Evolutionary conservation across 345 rosid genomes (phyloP).

Genomic region (Microthlaspi erraticum): DNA sequence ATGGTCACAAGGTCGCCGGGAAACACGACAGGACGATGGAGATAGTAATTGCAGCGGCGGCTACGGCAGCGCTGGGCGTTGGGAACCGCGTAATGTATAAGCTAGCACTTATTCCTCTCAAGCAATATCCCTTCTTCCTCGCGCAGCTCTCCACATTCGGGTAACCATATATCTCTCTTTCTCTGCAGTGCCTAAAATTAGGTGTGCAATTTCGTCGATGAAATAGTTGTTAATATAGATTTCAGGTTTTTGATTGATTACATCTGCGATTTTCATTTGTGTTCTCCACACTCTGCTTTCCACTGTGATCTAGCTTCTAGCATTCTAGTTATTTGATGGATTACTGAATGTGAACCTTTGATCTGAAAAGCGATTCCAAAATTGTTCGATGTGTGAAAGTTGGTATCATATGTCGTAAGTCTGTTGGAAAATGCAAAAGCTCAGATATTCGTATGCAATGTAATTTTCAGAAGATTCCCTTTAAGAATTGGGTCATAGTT

Average conservation of each 20-base stretch:
- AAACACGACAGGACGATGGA: constrained; percentile 47
- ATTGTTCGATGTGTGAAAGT: constrained; percentile 8
- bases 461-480: constrained; percentile 28
- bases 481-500: constrained; percentile 33
- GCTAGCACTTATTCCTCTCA: constrained; percentile 86
- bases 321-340: background rate
- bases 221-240: background rate
- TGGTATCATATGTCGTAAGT: background rate
- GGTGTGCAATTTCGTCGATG: background rate
- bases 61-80: constrained; percentile 77
- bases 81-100: constrained; percentile 90
- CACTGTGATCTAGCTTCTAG: background rate
- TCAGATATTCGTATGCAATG: constrained; percentile 14
- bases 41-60: constrained; percentile 72
- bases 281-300: background rate
- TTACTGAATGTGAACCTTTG: background rate
- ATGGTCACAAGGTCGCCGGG: constrained; percentile 38
- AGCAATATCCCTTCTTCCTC: constrained; percentile 89
- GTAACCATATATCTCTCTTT: constrained; percentile 41
- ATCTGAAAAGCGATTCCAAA: background rate
- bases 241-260: constrained; percentile 11
- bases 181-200: constrained; percentile 2
- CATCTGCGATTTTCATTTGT: constrained; percentile 6
- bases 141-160: constrained; percentile 97
- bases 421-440: constrained; percentile 8